These are phyloP conservation scores for Phytophthora melonis DNA, from an alignment of 352 stramenopile species.

Conservation along the genomic window DNA sequence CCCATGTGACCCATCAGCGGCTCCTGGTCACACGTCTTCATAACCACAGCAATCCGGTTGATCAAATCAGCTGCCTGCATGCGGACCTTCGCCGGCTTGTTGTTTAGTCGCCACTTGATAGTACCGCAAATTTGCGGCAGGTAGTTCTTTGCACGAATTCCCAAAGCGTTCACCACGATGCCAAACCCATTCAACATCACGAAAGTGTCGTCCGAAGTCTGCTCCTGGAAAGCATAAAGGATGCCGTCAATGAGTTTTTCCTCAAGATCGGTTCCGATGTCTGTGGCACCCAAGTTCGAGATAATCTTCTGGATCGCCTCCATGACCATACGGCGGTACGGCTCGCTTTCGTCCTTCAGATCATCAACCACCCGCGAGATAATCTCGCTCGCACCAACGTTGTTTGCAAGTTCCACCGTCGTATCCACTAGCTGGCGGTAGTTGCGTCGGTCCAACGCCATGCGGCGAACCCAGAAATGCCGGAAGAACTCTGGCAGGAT, in stretches of 20 bases:
- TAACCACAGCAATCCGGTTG: conserved; percentile 97
- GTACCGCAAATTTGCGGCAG: conserved; percentile 98
- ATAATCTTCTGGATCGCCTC: conserved; percentile 99
- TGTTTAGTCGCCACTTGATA: conserved; percentile 99
- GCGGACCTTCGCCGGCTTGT: conserved; percentile 98
- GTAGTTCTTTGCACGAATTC: conserved; percentile 98
- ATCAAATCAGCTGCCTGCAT: conserved; percentile 99
- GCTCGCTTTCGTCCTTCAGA: conserved; percentile 99
- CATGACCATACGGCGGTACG: conserved; percentile 99
- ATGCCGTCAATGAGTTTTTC: conserved; percentile 99
- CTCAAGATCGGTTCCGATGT: conserved; percentile 97
- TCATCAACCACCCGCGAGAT: conserved; percentile 98
- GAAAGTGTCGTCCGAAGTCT: conserved; percentile 93
- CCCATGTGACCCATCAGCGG: conserved; percentile 99
- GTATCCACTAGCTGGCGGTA: conserved; percentile 99
- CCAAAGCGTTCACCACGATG: conserved; percentile 98
- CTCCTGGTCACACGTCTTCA: conserved; percentile 99
- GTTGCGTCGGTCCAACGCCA: conserved; percentile 98
- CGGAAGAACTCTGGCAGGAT: conserved; percentile 99
- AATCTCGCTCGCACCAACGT: conserved; percentile 99
- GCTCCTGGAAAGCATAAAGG: conserved; percentile 99
- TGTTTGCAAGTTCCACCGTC: conserved; percentile 98
- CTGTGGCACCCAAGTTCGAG: conserved; percentile 95
- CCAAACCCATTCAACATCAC: conserved; percentile 99
- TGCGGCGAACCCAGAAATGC: conserved; percentile 99